Evolutionary conservation across 495 filamentous ascomycete genomes (phyloP).

Genomic region (Hyaloscypha bicolor): DNA sequence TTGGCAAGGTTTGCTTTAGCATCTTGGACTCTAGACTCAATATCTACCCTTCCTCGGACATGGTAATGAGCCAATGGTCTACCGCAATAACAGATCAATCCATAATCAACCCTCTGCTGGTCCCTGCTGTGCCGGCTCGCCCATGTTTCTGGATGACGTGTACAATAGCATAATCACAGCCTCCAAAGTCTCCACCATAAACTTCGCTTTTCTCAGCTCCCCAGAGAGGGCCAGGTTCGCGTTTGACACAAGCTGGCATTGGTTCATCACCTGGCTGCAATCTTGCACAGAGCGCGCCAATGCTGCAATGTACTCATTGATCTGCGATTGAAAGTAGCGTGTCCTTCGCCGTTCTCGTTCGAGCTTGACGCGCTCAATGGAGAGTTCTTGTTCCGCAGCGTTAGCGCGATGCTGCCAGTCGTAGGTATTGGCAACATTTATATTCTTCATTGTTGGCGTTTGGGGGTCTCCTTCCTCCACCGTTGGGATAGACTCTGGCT

Average conservation of each 20-base stretch:
- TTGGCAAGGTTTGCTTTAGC: too few species aligned
- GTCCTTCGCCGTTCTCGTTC: slow-evolving; percentile 18
- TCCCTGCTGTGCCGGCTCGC: not conserved
- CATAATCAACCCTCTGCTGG: not conserved
- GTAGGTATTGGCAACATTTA: slow-evolving; percentile 19
- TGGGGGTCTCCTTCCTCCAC: slow-evolving; percentile 17
- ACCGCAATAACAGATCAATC: not conserved
- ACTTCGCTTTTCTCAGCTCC: slow-evolving; percentile 14
- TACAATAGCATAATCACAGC: slow-evolving; percentile 23
- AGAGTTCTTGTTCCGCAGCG: slow-evolving; percentile 17
- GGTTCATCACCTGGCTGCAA: not conserved
- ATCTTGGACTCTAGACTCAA: too few species aligned
- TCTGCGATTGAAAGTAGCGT: slow-evolving; percentile 12
- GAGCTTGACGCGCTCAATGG: slow-evolving; percentile 10
- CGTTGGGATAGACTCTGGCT: slow-evolving; percentile 13
- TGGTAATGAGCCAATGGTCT: not conserved
- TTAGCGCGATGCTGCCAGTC: slow-evolving; percentile 18
- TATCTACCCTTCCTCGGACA: not conserved
- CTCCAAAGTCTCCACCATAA: slow-evolving; percentile 24
- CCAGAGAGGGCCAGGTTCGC: slow-evolving; percentile 12
- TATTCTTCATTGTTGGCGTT: slow-evolving; percentile 11
- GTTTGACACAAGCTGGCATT: slow-evolving; percentile 22
- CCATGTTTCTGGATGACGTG: slow-evolving; percentile 1
- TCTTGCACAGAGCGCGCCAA: slow-evolving; percentile 10
- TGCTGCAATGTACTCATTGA: slow-evolving; percentile 22